Evolutionary conservation across 208 protist species (phyloP).

Genomic region (Spongospora subterranea): DNA sequence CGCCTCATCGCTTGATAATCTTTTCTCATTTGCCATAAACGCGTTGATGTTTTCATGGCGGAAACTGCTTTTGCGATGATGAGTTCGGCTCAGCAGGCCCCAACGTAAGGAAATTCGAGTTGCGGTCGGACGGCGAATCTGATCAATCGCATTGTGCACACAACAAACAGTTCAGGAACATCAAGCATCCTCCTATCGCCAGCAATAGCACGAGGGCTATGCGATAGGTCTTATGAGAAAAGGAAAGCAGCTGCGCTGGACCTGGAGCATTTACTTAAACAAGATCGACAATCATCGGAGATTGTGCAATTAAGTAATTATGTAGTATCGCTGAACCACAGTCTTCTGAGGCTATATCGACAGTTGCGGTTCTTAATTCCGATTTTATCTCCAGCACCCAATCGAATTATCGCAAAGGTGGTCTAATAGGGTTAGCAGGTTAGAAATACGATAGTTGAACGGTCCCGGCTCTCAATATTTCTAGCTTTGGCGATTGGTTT

Average conservation of each 20-base stretch:
- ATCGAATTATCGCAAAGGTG: slow-evolving; percentile 81
- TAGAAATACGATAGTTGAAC: slow-evolving; percentile 70
- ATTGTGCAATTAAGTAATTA: background rate
- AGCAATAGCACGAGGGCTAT: background rate
- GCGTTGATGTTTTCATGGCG: no score
- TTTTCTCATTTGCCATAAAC: no score
- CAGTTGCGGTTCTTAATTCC: slow-evolving; percentile 4
- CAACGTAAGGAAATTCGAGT: no score
- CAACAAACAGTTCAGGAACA: background rate
- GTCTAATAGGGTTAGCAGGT: slow-evolving; percentile 80
- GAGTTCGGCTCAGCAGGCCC: no score
- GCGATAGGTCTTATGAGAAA: slow-evolving; percentile 55
- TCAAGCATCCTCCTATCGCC: background rate
- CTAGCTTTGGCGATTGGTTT: slow-evolving; percentile 37
- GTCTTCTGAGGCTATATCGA: background rate
- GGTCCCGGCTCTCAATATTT: background rate
- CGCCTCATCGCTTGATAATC: no score
- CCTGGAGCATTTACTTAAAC: slow-evolving; percentile 5
- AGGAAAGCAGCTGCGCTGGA: slow-evolving; percentile 20
- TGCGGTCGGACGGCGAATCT: no score
- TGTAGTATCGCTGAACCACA: background rate
- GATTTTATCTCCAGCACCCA: slow-evolving; percentile 44
- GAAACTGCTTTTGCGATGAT: no score
- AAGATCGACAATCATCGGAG: background rate
- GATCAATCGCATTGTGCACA: no score